phyloP scores from a whole-genome alignment of 805 yeast species.

The Ogataea saltuana region DNA sequence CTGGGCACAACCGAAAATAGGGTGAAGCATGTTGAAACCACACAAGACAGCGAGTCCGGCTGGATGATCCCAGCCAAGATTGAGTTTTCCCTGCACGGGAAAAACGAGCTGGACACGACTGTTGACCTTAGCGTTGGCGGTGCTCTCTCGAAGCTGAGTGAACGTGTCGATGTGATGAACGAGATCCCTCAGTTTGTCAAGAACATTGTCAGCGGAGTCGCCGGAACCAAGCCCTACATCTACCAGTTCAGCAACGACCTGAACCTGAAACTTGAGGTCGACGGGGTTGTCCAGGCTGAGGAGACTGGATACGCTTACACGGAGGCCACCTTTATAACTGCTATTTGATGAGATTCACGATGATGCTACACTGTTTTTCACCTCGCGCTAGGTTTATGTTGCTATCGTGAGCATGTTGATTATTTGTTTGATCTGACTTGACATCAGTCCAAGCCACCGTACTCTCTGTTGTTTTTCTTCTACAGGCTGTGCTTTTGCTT shows the following conservation, averaged over 20 bases:
- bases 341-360: constrained; percentile 16
- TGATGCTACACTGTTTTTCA: background rate
- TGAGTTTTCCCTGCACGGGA: constrained; percentile 51
- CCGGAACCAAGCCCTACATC: constrained; percentile 95
- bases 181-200: constrained; percentile 95
- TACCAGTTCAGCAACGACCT: constrained; percentile 83
- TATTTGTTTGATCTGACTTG: background rate
- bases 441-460: too few species aligned
- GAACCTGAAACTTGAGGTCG: constrained; percentile 36
- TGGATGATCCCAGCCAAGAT: constrained; percentile 85
- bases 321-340: constrained; percentile 78
- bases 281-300: constrained; percentile 40
- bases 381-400: background rate
- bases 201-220: constrained; percentile 88
- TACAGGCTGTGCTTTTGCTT: constrained; percentile 2
- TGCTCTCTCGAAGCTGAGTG: constrained; percentile 61
- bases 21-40: constrained; percentile 55
- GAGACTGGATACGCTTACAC: constrained; percentile 70
- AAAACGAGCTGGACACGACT: constrained; percentile 36
- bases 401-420: background rate
- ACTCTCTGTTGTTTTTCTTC: too few species aligned
- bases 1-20: constrained; percentile 67
- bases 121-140: constrained; percentile 60
- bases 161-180: constrained; percentile 96
- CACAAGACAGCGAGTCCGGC: constrained; percentile 76